Base-by-base conservation (phyloP, 805 yeast genomes). In the Brettanomyces anomalus region DNA sequence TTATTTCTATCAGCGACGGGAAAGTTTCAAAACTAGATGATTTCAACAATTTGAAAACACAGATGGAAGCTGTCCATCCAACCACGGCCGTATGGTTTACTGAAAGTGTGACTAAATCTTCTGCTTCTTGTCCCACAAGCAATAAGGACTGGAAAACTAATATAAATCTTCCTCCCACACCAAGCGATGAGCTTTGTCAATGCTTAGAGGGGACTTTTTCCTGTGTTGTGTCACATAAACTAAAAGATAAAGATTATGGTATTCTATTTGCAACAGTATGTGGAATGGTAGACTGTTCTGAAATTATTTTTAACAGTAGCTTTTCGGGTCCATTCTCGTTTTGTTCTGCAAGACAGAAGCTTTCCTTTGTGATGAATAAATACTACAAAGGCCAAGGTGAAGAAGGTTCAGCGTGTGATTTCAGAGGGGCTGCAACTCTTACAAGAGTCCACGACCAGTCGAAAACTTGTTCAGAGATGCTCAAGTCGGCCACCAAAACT, bases 91-190 rank as follows among this genome's bases (percentile, higher is more conserved):
- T 62, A 40, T 55, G 53, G 21, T 39, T 49, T 39, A 49, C 64
- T 18, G 54, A 64, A 39, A 62, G 62, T 30, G 60, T 58, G 41
- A 60, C 71, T 43, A 62, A 61, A 20, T 45, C 68, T 19, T 54
- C 70, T 17, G 48, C 51, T 15, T 51, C 61, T 13, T 77, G 84
- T 61, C 82, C 83, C 31, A 54, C 75, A 3, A 50, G 74, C 44
- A 71, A 72, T 34, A 40, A 64, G 14, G 60, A 74, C 54, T 85
- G 95, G 95, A 64, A 60, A 49, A 93, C 89, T 17, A 62, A 81
- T 13, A 68, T 81, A 19, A 62, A 60, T 13, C 70, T 85, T 54
- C 95, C 95, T 33, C 93, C 90, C 52, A 78, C 89, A 31, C 95
- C 95, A 41, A 70, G 81, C 51, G 61, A 72, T 50, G 71, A 62